Conservation (phyloP, 352 stramenopile genomes). For the Phytophthora ohioensis region DNA sequence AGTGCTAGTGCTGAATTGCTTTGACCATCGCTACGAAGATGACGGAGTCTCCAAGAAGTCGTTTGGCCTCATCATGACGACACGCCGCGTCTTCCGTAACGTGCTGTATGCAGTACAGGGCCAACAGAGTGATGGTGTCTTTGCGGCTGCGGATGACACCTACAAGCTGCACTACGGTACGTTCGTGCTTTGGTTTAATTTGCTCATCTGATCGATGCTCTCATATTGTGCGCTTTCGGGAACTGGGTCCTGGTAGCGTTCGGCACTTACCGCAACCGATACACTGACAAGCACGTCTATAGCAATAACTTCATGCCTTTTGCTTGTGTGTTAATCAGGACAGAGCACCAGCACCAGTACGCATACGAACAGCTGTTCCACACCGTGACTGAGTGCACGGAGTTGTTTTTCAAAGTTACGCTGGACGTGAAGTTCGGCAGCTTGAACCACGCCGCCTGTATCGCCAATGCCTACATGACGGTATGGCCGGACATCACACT, state of each 20-base stretch:
- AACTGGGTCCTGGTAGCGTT: not conserved
- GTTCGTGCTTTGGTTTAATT: not conserved
- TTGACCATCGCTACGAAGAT: conserved; percentile 21
- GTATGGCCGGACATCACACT: conserved; percentile 23
- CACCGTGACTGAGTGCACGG: not conserved
- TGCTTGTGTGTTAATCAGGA: not conserved
- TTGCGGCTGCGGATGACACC: conserved; percentile 20
- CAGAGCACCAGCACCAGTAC: conserved; percentile 6
- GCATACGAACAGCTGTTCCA: conserved; percentile 21
- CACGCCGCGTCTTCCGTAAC: conserved; percentile 6
- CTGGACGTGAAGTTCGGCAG: conserved; percentile 23
- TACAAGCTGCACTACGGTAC: conserved; percentile 26
- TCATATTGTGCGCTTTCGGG: not conserved
- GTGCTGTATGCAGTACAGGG: conserved; percentile 12
- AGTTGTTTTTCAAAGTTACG: conserved; percentile 12
- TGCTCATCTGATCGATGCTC: too few relatives aligned
- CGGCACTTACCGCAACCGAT: not conserved
- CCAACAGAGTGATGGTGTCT: conserved; percentile 15
- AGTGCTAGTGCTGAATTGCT: conserved; percentile 17
- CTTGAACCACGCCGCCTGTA: conserved; percentile 22
- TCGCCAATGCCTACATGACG: conserved; percentile 17
- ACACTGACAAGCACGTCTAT: not conserved
- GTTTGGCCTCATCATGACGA: conserved; percentile 20
- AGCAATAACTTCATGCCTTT: not conserved
- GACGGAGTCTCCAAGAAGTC: not conserved